These are phyloP conservation scores for Neoboletus magnificus DNA, from an alignment of 768 basidiomycete species.

Conservation along the genomic window DNA sequence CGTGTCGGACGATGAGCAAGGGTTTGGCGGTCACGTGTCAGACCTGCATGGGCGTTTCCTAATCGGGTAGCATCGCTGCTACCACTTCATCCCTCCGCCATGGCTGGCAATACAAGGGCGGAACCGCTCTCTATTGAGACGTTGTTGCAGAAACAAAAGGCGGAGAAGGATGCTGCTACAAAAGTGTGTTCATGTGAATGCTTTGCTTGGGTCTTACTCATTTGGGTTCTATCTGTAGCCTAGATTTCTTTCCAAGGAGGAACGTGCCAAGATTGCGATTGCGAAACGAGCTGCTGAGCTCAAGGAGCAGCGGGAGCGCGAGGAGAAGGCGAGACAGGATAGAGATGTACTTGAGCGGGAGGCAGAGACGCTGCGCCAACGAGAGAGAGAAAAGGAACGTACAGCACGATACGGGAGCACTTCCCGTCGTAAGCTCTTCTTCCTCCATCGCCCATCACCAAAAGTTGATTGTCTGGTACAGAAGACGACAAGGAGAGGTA, in stretches of 20 bases:
- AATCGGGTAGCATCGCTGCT: constrained; percentile 2
- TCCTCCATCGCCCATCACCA: background rate
- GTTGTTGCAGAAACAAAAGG: constrained; percentile 81
- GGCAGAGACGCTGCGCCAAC: constrained; percentile 62
- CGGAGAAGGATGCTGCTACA: constrained; percentile 84
- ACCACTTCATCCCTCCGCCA: constrained; percentile 22
- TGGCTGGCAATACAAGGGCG: constrained; percentile 40
- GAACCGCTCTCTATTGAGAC: constrained; percentile 88
- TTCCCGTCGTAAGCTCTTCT: constrained; percentile 27
- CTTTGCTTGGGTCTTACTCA: background rate
- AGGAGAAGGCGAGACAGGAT: constrained; percentile 57
- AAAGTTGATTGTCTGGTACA: constrained; percentile 24
- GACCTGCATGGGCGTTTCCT: background rate
- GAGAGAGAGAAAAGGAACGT: constrained; percentile 41
- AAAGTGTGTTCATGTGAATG: constrained; percentile 52
- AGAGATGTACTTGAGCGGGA: constrained; percentile 72
- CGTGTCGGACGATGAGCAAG: constrained; percentile 23
- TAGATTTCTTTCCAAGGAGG: constrained; percentile 90
- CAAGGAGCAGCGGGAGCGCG: constrained; percentile 61
- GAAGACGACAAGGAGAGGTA: constrained; percentile 50
- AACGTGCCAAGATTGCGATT: constrained; percentile 85
- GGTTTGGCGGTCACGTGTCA: constrained; percentile 22
- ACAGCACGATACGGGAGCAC: constrained; percentile 39
- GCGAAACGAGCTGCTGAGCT: constrained; percentile 85
- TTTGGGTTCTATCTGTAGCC: constrained; percentile 51